A percentile compares a stretch with the other conserved stretches of the same genome.
Conservation (phyloP, 2,329 filamentous ascomycete species). For the Ophiostoma ips region DNA sequence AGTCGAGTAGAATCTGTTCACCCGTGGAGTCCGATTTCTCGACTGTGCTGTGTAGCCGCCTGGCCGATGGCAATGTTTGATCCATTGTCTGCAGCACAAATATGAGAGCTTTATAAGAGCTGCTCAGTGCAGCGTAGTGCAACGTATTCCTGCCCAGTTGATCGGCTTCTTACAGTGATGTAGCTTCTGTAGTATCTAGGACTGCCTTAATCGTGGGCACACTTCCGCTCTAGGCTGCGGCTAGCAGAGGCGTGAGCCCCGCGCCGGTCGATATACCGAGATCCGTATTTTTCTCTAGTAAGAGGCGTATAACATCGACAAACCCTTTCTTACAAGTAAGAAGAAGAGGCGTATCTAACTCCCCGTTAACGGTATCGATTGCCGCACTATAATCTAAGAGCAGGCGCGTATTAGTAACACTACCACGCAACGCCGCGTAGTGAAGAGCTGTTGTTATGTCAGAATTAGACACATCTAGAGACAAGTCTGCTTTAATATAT, state of each 20-base stretch:
- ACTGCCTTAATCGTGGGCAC: neutral
- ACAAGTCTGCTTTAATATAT: neutral
- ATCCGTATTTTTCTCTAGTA: neutral
- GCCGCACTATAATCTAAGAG: neutral
- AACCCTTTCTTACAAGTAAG: neutral
- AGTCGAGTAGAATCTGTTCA: neutral
- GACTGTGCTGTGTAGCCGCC: neutral
- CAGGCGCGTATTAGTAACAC: neutral
- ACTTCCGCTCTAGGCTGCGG: neutral
- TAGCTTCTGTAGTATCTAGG: neutral
- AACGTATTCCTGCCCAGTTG: neutral
- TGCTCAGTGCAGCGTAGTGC: neutral
- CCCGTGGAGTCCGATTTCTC: neutral
- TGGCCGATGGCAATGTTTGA: neutral
- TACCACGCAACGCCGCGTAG: neutral
- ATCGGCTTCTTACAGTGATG: neutral
- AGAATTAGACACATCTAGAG: neutral
- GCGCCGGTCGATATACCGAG: neutral
- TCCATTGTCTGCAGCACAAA: neutral
- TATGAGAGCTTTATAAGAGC: neutral
- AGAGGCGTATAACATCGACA: neutral
- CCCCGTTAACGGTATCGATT: neutral
- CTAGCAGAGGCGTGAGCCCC: neutral
- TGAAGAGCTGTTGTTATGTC: neutral
- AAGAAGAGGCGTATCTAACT: neutral